Evolutionary conservation across 2,329 filamentous ascomycete genomes (phyloP).

Genomic region (Exophiala alcalophila): DNA sequence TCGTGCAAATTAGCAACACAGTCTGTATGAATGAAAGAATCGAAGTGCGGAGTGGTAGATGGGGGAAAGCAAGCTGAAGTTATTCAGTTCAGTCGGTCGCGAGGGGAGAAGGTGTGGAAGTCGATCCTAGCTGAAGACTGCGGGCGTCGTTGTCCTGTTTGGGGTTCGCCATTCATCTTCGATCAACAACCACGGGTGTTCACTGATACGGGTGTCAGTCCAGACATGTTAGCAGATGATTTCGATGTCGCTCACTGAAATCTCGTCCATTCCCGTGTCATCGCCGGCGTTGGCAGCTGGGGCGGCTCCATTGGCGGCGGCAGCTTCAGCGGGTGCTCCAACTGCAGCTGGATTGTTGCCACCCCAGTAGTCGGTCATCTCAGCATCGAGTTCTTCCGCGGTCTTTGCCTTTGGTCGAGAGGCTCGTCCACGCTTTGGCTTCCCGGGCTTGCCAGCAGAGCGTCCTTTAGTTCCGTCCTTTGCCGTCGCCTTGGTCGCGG

Average conservation of each 20-base stretch:
- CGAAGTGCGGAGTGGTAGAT: background rate
- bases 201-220: conserved; percentile 30
- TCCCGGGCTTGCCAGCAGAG: conserved; percentile 62
- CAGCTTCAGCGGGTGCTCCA: conserved; percentile 41
- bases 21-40: conserved; percentile 18
- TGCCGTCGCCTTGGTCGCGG: conserved; percentile 63
- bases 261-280: conserved; percentile 57
- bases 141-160: background rate
- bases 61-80: conserved; percentile 1
- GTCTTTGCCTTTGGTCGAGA: conserved; percentile 77
- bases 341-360: conserved; percentile 44
- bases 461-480: conserved; percentile 49
- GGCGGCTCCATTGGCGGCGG: conserved; percentile 47
- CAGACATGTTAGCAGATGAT: conserved; percentile 21
- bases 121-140: background rate
- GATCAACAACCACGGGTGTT: conserved; percentile 16
- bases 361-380: conserved; percentile 95
- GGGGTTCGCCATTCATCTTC: background rate
- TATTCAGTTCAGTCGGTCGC: conserved; percentile 11
- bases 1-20: conserved; percentile 21
- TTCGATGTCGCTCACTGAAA: conserved; percentile 44
- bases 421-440: conserved; percentile 75
- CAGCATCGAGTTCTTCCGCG: conserved; percentile 88
- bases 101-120: conserved; percentile 13
- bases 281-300: conserved; percentile 48